Evolutionary conservation across 441 rosid species (phyloP).

Genomic region (Flueggea neowawraea): DNA sequence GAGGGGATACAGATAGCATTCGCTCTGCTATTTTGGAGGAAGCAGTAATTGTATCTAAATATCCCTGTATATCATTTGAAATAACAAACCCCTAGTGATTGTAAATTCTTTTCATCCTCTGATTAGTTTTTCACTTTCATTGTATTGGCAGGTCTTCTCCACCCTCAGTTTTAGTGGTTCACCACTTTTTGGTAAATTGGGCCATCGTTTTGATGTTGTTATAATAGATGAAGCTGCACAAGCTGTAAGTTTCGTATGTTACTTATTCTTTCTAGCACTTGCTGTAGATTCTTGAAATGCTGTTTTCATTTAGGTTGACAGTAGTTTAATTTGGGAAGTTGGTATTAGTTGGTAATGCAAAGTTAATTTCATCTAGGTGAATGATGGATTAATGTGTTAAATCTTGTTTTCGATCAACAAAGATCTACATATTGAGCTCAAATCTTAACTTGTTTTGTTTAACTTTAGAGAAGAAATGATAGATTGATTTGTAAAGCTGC

Average conservation of each 20-base stretch:
- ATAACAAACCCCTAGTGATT: too few relatives aligned
- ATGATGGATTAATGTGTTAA: too few relatives aligned
- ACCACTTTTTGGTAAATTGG: conserved; percentile 58
- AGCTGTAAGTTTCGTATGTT: conserved; percentile 58
- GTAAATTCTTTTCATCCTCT: background rate
- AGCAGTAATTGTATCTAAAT: conserved; percentile 70
- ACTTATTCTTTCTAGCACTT: conserved; percentile 6
- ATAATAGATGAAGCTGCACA: conserved; percentile 99
- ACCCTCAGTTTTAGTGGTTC: conserved; percentile 99
- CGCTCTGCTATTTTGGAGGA: conserved; percentile 83
- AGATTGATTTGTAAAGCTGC: too few relatives aligned
- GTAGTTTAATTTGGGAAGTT: background rate
- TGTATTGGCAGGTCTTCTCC: conserved; percentile 65
- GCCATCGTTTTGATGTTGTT: conserved; percentile 86
- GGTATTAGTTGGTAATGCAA: too few relatives aligned
- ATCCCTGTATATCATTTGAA: background rate
- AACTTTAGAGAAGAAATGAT: too few relatives aligned
- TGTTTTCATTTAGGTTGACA: too few relatives aligned
- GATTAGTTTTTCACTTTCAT: conserved; percentile 13
- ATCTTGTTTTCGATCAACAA: too few relatives aligned
- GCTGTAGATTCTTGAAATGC: background rate
- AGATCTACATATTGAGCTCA: too few relatives aligned
- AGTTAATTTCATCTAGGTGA: too few relatives aligned
- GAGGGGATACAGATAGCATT: conserved; percentile 65
- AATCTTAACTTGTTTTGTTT: too few relatives aligned